Evolutionary conservation across 2,329 filamentous ascomycete genomes (phyloP).

Genomic region (Cladophialophora psammophila): DNA sequence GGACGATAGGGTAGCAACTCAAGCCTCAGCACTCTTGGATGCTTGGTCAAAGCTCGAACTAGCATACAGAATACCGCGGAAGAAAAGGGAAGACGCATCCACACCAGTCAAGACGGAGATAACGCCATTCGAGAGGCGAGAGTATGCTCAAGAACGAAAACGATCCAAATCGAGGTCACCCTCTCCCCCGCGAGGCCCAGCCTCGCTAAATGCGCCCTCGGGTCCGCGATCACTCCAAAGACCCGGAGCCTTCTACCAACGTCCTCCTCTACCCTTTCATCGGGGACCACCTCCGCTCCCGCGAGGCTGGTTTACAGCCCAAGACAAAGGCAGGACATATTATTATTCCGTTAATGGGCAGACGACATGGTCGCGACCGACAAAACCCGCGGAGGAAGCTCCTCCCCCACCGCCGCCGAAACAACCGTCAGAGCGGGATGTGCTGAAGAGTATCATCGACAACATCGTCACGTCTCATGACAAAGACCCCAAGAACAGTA

Average conservation of each 20-base stretch:
- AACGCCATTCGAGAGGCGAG: slow-evolving; percentile 69
- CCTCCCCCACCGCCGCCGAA: slow-evolving; percentile 73
- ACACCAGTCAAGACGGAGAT: slow-evolving; percentile 67
- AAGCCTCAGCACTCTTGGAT: slow-evolving; percentile 74
- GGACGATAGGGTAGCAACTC: slow-evolving; percentile 76
- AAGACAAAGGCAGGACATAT: slow-evolving; percentile 77
- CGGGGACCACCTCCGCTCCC: slow-evolving; percentile 69
- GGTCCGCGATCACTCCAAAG: slow-evolving; percentile 56
- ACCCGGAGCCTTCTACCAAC: slow-evolving; percentile 64
- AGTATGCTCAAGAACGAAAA: slow-evolving; percentile 58
- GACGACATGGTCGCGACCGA: slow-evolving; percentile 84
- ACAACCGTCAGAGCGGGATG: slow-evolving; percentile 77
- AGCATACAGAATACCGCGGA: slow-evolving; percentile 89
- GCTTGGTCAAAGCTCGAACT: slow-evolving; percentile 90
- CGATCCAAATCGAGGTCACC: slow-evolving; percentile 58
- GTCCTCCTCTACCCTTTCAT: slow-evolving; percentile 64
- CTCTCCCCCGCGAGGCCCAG: slow-evolving; percentile 49
- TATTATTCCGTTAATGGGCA: slow-evolving; percentile 82
- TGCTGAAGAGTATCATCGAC: slow-evolving; percentile 71
- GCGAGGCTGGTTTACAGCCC: slow-evolving; percentile 83
- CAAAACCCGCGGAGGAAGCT: slow-evolving; percentile 69
- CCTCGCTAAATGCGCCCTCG: slow-evolving; percentile 31
- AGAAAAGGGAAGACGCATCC: slow-evolving; percentile 73
- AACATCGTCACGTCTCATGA: slow-evolving; percentile 76
- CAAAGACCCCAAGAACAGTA: slow-evolving; percentile 56